These are phyloP conservation scores for Aspergillus taichungensis DNA, from an alignment of 495 filamentous ascomycete species.

Conservation along the genomic window DNA sequence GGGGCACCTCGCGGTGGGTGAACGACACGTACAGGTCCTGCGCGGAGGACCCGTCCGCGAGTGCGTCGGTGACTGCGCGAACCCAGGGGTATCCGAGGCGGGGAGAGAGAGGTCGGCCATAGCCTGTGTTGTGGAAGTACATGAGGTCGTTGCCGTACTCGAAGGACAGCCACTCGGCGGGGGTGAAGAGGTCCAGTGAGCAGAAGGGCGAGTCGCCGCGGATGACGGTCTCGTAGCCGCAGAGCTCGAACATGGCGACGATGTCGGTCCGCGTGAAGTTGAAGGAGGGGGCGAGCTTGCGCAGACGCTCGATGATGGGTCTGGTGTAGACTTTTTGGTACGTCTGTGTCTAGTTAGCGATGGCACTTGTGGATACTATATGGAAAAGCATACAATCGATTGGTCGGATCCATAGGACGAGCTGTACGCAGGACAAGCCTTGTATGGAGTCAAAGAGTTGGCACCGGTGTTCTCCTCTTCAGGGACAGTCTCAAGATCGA, in stretches of 20 bases:
- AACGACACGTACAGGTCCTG: constrained; percentile 15
- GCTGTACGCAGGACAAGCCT: constrained; percentile 14
- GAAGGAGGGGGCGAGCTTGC: constrained; percentile 9
- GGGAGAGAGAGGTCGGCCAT: constrained; percentile 8
- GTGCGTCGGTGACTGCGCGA: constrained; percentile 5
- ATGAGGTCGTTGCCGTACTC: constrained; percentile 17
- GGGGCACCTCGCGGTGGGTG: constrained; percentile 15
- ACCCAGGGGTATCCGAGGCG: constrained; percentile 14
- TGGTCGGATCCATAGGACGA: constrained; percentile 14
- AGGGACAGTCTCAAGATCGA: constrained; percentile 9
- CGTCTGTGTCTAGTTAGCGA: constrained; percentile 1
- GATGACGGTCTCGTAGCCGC: constrained; percentile 21
- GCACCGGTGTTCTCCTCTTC: constrained; percentile 13
- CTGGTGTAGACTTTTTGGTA: constrained; percentile 11
- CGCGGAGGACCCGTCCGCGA: constrained; percentile 1
- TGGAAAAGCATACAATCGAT: constrained; percentile 6
- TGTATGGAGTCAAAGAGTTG: constrained; percentile 17
- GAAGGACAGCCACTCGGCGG: constrained; percentile 17
- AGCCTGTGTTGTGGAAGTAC: constrained; percentile 19
- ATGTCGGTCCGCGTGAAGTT: constrained; percentile 16
- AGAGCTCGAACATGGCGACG: constrained; percentile 19
- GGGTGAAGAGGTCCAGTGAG: constrained; percentile 8
- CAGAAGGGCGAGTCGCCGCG: constrained; percentile 16
- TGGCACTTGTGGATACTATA: not conserved
- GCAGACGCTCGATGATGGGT: constrained; percentile 9